A percentile compares a stretch with the other conserved stretches of the same genome.
phyloP scores from a whole-genome alignment of 306 rosid species.

The Citrullus colocynthis region DNA sequence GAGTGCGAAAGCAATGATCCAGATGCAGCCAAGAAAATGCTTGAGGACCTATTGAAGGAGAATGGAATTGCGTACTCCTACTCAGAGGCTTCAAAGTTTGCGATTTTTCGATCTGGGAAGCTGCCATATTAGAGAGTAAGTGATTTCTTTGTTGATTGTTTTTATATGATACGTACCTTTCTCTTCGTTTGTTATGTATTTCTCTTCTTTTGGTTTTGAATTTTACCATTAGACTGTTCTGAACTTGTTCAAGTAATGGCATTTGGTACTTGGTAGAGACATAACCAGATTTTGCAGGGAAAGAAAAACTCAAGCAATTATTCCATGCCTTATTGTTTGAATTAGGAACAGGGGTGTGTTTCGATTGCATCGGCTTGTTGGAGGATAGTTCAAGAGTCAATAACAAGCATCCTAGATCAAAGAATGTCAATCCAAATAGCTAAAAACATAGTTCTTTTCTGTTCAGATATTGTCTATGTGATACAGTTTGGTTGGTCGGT shows the following conservation, averaged over 20 bases:
- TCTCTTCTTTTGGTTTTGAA: background rate
- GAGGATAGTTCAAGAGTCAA: background rate
- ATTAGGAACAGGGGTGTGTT: background rate
- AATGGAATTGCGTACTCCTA: constrained; percentile 47
- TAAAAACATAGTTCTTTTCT: background rate
- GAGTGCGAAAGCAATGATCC: constrained; percentile 82
- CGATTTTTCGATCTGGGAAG: constrained; percentile 45
- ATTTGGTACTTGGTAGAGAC: background rate
- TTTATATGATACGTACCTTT: background rate
- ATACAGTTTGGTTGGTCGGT: background rate
- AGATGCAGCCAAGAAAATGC: constrained; percentile 44
- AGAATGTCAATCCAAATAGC: background rate
- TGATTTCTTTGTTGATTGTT: background rate
- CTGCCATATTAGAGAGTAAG: constrained; percentile 10
- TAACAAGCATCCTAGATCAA: background rate
- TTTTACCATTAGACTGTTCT: background rate
- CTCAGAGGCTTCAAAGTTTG: constrained; percentile 51
- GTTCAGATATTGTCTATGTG: background rate
- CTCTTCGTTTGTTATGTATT: background rate
- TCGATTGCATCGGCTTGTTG: background rate
- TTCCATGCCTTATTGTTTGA: background rate
- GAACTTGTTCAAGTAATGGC: background rate
- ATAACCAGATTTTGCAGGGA: background rate
- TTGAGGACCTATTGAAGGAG: constrained; percentile 64
- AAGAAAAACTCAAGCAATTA: background rate